Percentiles rank a stretch among this genome's conserved stretches.
phyloP scores from a whole-genome alignment of 768 basidiomycete species.

The Pulveroboletus sp. region DNA sequence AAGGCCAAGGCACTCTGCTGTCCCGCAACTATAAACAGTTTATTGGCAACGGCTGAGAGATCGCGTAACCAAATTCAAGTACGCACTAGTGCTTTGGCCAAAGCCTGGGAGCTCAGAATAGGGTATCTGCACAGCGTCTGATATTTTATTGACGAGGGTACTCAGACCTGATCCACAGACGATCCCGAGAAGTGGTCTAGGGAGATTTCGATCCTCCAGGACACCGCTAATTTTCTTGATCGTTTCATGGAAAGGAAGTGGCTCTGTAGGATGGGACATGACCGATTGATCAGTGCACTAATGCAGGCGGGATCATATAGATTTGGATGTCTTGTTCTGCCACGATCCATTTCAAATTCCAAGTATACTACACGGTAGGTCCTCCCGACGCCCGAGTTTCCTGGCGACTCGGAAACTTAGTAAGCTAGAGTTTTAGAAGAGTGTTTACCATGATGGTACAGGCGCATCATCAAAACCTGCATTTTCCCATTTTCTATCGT shows the following conservation, averaged over 20 bases:
- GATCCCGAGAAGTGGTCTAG: conserved; percentile 68
- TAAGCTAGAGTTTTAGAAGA: too few species aligned
- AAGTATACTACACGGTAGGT: too few species aligned
- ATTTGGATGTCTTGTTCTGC: not conserved
- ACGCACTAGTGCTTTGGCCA: conserved; percentile 67
- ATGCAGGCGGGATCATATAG: not conserved
- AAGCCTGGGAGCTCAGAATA: conserved; percentile 74
- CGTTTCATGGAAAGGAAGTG: conserved; percentile 27
- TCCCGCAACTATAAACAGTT: conserved; percentile 54
- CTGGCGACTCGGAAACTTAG: too few species aligned
- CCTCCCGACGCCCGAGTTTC: too few species aligned
- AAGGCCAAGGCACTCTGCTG: conserved; percentile 81
- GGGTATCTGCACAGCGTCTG: conserved; percentile 53
- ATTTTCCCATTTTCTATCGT: too few species aligned
- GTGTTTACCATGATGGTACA: too few species aligned
- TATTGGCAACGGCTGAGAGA: not conserved
- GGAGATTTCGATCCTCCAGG: conserved; percentile 33
- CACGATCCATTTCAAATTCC: too few species aligned
- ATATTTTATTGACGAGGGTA: conserved; percentile 62
- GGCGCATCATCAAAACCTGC: too few species aligned
- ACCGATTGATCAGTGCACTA: not conserved
- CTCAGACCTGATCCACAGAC: conserved; percentile 85
- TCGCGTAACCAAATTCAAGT: not conserved
- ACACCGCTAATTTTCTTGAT: conserved; percentile 27
- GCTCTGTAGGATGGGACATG: conserved; percentile 14